Evolutionary conservation across 2,329 filamentous ascomycete species (phyloP).

Genomic region (Microdochium trichocladiopsis): DNA sequence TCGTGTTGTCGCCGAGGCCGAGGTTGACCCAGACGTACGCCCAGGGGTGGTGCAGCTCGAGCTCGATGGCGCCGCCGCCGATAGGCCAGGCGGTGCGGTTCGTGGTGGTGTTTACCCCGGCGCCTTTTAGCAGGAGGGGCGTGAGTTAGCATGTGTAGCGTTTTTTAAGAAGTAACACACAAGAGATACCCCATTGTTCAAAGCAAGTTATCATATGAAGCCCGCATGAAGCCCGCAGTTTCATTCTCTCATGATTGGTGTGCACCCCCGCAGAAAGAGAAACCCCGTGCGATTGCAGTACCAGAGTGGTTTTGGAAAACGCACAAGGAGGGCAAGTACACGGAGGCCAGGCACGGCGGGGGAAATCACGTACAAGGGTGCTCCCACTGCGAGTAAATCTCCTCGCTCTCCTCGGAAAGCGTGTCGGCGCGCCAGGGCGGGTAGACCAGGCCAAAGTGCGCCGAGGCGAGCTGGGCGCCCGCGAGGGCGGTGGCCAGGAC

Average conservation of each 20-base stretch:
- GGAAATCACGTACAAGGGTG: slow-evolving; percentile 38
- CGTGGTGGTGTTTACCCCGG: slow-evolving; percentile 32
- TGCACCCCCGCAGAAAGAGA: no score
- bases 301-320: no score
- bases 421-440: slow-evolving; percentile 43
- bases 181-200: neutral
- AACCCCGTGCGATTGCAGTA: no score
- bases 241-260: no score
- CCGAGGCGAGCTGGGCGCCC: slow-evolving; percentile 27
- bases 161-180: slow-evolving; percentile 1
- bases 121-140: slow-evolving; percentile 25
- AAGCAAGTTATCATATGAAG: no score
- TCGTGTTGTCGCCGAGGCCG: slow-evolving; percentile 40
- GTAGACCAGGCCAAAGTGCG: slow-evolving; percentile 41
- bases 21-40: slow-evolving; percentile 47
- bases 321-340: no score
- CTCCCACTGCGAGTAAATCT: slow-evolving; percentile 38
- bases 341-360: neutral
- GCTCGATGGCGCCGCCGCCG: slow-evolving; percentile 37
- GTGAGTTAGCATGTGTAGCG: neutral
- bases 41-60: slow-evolving; percentile 45
- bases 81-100: slow-evolving; percentile 48
- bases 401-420: slow-evolving; percentile 22
- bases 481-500: slow-evolving; percentile 18
- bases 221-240: no score